phyloP scores from a whole-genome alignment of 2,329 filamentous ascomycete genomes.

The Rhinocladiella similis region DNA sequence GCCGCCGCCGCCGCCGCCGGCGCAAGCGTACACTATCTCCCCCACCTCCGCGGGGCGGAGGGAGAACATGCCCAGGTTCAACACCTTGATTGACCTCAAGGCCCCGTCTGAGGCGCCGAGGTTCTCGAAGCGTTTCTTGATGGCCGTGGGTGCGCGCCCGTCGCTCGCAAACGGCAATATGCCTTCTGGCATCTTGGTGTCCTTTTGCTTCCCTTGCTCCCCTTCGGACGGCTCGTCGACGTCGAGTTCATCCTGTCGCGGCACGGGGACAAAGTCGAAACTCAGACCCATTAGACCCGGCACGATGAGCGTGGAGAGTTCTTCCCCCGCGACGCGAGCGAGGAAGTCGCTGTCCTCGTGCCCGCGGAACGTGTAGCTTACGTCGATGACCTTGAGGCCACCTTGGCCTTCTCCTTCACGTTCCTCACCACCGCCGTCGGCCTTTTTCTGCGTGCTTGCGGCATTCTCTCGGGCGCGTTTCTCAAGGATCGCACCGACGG shows the following conservation, averaged over 20 bases:
- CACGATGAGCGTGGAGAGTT: constrained; percentile 19
- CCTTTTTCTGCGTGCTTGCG: neutral
- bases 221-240: neutral
- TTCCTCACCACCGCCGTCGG: neutral
- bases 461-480: constrained; percentile 6
- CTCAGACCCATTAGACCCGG: constrained; percentile 19
- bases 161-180: constrained; percentile 26
- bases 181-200: constrained; percentile 14
- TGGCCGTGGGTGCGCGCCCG: constrained; percentile 20
- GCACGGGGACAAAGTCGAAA: constrained; percentile 19
- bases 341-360: constrained; percentile 47
- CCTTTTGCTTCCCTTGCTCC: constrained; percentile 7
- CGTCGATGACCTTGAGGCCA: constrained; percentile 46
- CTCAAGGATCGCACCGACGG: constrained; percentile 30
- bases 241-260: neutral
- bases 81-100: constrained; percentile 18
- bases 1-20: constrained; percentile 5
- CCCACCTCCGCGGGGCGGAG: constrained; percentile 21
- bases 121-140: constrained; percentile 21
- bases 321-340: constrained; percentile 36
- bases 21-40: constrained; percentile 19
- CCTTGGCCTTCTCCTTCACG: neutral
- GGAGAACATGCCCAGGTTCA: constrained; percentile 26
- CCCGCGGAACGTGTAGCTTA: constrained; percentile 48
- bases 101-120: constrained; percentile 3